Conservation (phyloP, 192 early-diverging fungal species). For the Thamnidium elegans region DNA sequence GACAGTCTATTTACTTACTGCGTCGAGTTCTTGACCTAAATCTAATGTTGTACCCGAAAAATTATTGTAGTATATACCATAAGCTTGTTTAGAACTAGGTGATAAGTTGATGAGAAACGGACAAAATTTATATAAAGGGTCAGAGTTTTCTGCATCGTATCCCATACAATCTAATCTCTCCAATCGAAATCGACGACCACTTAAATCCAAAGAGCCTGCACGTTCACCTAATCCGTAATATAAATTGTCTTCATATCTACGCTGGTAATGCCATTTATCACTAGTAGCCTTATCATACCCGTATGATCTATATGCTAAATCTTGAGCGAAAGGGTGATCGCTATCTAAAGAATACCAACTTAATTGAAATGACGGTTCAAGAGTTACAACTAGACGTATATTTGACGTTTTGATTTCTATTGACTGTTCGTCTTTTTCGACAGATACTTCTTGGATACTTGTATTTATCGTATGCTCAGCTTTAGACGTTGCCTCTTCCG, state of each 20-base stretch:
- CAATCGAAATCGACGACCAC: slow-evolving; percentile 46
- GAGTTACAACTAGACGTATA: not conserved
- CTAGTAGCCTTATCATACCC: slow-evolving; percentile 28
- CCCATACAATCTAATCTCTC: slow-evolving; percentile 55
- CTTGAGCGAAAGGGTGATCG: slow-evolving; percentile 39
- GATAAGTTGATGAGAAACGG: slow-evolving; percentile 51
- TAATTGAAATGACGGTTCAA: not conserved
- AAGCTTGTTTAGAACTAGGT: slow-evolving; percentile 23
- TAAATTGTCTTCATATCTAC: slow-evolving; percentile 19
- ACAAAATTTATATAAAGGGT: slow-evolving; percentile 60
- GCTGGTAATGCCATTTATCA: slow-evolving; percentile 43
- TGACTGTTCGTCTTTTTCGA: not conserved
- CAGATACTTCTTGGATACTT: not conserved
- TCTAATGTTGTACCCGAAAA: slow-evolving; percentile 46
- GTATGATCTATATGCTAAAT: slow-evolving; percentile 50
- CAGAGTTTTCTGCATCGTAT: slow-evolving; percentile 49
- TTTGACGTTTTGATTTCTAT: slow-evolving; percentile 8
- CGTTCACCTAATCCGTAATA: slow-evolving; percentile 58
- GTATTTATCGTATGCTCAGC: not conserved
- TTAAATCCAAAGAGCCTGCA: slow-evolving; percentile 41
- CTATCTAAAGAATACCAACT: not conserved
- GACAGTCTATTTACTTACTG: slow-evolving; percentile 15
- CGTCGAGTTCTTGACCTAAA: slow-evolving; percentile 44
- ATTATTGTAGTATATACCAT: slow-evolving; percentile 59
- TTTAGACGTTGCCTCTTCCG: too few relatives aligned